Conservation (phyloP, 2,329 filamentous ascomycete genomes). For the Onygenales sp. region DNA sequence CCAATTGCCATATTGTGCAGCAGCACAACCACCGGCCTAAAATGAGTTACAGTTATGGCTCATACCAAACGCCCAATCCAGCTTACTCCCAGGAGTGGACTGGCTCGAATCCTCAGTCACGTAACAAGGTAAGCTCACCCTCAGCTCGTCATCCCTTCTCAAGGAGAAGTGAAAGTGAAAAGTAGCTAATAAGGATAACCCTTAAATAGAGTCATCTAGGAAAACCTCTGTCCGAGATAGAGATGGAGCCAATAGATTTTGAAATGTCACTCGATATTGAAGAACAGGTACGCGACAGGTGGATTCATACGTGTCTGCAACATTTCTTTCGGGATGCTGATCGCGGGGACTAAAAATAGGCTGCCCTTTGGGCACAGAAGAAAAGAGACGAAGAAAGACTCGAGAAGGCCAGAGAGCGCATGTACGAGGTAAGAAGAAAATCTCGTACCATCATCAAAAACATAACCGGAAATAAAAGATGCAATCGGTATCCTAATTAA, state of each 20-base stretch:
- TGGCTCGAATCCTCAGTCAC: too few species aligned
- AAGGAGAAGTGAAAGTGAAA: too few species aligned
- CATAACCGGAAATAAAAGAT: neutral
- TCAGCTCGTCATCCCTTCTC: too few species aligned
- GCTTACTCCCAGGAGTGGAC: too few species aligned
- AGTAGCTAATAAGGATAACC: neutral
- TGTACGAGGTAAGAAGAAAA: neutral
- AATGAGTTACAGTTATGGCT: too few species aligned
- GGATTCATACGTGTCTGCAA: neutral
- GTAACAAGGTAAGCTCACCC: too few species aligned
- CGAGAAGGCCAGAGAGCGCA: neutral
- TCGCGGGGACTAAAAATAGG: neutral
- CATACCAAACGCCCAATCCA: too few species aligned
- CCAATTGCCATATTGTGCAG: too few species aligned
- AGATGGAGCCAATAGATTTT: slow-evolving; percentile 7
- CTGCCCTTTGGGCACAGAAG: neutral
- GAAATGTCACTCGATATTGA: slow-evolving; percentile 11
- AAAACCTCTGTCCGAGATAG: neutral
- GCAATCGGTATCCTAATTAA: neutral
- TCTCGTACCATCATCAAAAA: neutral
- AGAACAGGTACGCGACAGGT: slow-evolving; percentile 3
- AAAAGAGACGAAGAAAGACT: neutral
- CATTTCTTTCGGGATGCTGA: neutral
- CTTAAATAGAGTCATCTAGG: neutral
- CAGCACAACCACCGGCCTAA: too few species aligned